Evolutionary conservation across 257 asterid genomes (phyloP).

Genomic region (Solanum medicagineum): DNA sequence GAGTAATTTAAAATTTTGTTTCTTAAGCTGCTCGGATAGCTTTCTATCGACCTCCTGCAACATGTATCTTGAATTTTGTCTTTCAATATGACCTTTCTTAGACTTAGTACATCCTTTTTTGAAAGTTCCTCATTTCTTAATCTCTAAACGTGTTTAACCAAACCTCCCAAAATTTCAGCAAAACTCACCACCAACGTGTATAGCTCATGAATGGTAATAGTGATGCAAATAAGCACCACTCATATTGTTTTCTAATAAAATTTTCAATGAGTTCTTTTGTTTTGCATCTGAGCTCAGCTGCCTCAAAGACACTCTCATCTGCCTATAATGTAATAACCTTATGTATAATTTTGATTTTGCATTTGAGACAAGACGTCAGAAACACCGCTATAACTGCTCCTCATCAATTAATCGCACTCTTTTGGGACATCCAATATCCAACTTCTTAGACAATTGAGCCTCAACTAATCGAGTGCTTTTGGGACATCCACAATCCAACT

Average conservation of each 20-base stretch:
- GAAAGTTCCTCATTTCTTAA: not conserved
- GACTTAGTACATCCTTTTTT: not conserved
- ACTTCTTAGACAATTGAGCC: not conserved
- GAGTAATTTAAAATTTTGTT: not conserved
- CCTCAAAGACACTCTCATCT: not conserved
- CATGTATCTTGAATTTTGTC: not conserved
- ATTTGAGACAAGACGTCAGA: not conserved
- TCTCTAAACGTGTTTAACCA: not conserved
- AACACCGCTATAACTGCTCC: not conserved
- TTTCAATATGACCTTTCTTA: not conserved
- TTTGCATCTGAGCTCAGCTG: not conserved
- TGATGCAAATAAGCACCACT: not conserved
- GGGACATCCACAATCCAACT: too few species aligned
- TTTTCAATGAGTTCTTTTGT: not conserved
- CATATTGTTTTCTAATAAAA: not conserved
- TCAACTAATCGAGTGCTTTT: not conserved
- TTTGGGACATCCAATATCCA: not conserved
- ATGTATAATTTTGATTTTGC: not conserved
- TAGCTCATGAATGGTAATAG: not conserved
- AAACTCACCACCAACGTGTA: not conserved
- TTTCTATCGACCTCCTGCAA: not conserved
- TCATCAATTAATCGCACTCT: too few species aligned
- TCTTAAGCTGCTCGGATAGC: not conserved
- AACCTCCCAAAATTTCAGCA: not conserved
- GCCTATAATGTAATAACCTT: not conserved